A percentile compares a stretch with the other conserved stretches of the same genome.
Conservation (phyloP, 495 filamentous ascomycete genomes). For the Podospora anserina region DNA sequence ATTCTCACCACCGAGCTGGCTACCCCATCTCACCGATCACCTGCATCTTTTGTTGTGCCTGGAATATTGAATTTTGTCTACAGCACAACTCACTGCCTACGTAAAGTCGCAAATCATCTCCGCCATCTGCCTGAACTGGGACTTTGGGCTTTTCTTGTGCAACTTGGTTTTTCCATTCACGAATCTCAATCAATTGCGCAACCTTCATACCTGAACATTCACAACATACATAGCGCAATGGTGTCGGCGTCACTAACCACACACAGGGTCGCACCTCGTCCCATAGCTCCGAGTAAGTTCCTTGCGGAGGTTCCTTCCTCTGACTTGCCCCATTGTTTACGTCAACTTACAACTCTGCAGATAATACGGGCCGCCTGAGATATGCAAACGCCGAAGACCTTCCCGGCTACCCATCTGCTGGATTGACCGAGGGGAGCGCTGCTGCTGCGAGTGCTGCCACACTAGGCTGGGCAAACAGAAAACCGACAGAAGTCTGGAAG, state of each 20-base stretch:
- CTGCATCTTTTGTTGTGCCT: neutral
- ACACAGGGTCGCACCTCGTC: neutral
- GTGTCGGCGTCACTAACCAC: conserved; percentile 6
- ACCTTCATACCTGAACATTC: neutral
- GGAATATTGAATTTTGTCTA: neutral
- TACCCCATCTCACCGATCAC: neutral
- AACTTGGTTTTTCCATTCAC: neutral
- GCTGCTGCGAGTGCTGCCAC: conserved; percentile 71
- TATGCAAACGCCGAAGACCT: conserved; percentile 66
- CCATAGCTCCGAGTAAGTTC: conserved; percentile 10
- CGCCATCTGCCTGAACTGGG: neutral
- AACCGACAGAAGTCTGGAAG: conserved; percentile 58
- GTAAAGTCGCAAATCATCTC: neutral
- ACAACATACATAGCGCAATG: conserved; percentile 4
- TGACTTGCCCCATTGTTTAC: neutral
- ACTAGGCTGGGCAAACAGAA: conserved; percentile 67
- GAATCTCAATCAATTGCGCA: neutral
- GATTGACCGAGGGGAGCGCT: conserved; percentile 58
- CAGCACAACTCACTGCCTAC: neutral
- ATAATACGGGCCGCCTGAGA: conserved; percentile 55
- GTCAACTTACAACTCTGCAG: conserved; percentile 20
- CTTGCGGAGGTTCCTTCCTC: conserved; percentile 1
- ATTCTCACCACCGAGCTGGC: neutral
- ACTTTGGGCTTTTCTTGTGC: neutral
- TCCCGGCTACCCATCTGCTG: conserved; percentile 62